phyloP scores from a whole-genome alignment of 306 rosid genomes.

The Senna tora region DNA sequence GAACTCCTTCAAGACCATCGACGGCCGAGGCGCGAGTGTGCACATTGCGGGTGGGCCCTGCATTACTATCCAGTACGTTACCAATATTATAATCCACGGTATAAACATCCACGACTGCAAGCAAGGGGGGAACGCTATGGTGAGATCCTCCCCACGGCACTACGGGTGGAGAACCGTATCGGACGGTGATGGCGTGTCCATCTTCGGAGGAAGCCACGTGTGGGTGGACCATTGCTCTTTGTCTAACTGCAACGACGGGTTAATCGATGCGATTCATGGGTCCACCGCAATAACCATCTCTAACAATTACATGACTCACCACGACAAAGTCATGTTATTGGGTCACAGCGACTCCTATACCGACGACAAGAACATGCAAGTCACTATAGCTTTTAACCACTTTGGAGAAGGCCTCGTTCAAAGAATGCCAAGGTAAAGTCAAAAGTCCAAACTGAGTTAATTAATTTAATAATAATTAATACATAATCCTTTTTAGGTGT shows the following conservation, averaged over 20 bases:
- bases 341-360: constrained; percentile 89
- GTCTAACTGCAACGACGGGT: constrained; percentile 82
- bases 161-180: constrained; percentile 90
- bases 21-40: constrained; percentile 91
- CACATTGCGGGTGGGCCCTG: constrained; percentile 98
- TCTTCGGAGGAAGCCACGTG: constrained; percentile 87
- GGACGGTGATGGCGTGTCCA: constrained; percentile 95
- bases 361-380: constrained; percentile 91
- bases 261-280: constrained; percentile 87
- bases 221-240: constrained; percentile 97
- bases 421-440: constrained; percentile 99
- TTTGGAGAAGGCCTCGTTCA: constrained; percentile 98
- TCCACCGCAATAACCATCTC: constrained; percentile 86
- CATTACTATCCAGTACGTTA: constrained; percentile 86
- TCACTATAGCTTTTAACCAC: constrained; percentile 93
- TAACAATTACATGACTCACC: constrained; percentile 96
- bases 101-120: constrained; percentile 82
- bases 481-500: too few species aligned
- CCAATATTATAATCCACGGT: constrained; percentile 84
- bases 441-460: constrained; percentile 39
- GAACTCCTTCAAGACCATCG: constrained; percentile 93
- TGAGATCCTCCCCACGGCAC: constrained; percentile 77
- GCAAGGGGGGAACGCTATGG: constrained; percentile 89
- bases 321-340: constrained; percentile 90
- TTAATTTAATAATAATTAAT: too few species aligned